Evolutionary conservation across 2,329 filamentous ascomycete genomes (phyloP).

Genomic region (Lasiodiplodia sp.): DNA sequence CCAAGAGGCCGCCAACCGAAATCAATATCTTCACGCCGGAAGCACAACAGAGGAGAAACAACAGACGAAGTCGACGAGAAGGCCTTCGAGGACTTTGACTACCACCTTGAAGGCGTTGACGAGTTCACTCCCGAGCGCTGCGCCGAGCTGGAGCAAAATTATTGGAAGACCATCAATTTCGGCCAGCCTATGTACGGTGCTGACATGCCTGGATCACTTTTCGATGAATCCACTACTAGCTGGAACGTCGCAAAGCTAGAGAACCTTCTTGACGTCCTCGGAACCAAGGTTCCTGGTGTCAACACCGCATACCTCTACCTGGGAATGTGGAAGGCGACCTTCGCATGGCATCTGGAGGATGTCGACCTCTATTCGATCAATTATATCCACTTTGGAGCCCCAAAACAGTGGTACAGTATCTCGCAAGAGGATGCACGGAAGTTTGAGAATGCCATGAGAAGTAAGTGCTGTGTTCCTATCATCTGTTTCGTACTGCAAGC

Average conservation of each 20-base stretch:
- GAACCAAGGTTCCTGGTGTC: slow-evolving; percentile 94
- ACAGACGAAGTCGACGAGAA: slow-evolving; percentile 85
- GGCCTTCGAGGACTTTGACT: slow-evolving; percentile 90
- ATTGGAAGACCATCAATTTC: slow-evolving; percentile 98
- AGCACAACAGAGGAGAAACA: slow-evolving; percentile 81
- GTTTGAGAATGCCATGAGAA: slow-evolving; percentile 95
- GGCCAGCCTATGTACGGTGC: slow-evolving; percentile 94
- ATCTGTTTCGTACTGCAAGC: neutral
- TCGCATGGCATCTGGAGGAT: slow-evolving; percentile 98
- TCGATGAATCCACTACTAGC: slow-evolving; percentile 79
- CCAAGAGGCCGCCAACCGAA: slow-evolving; percentile 65
- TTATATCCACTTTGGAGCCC: slow-evolving; percentile 97
- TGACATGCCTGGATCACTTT: slow-evolving; percentile 94
- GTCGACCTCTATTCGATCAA: slow-evolving; percentile 99
- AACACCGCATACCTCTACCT: slow-evolving; percentile 98
- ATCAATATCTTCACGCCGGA: slow-evolving; percentile 84
- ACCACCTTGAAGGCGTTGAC: slow-evolving; percentile 80
- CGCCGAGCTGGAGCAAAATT: slow-evolving; percentile 90
- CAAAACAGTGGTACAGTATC: slow-evolving; percentile 99
- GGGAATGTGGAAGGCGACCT: slow-evolving; percentile 99
- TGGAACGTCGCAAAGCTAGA: slow-evolving; percentile 97
- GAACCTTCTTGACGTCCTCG: slow-evolving; percentile 91
- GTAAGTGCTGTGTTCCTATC: slow-evolving; percentile 36
- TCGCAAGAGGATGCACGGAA: slow-evolving; percentile 91
- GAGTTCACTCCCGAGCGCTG: slow-evolving; percentile 92